These are phyloP conservation scores for Rubia balearica DNA, from an alignment of 305 asterid genomes.

Conservation along the genomic window DNA sequence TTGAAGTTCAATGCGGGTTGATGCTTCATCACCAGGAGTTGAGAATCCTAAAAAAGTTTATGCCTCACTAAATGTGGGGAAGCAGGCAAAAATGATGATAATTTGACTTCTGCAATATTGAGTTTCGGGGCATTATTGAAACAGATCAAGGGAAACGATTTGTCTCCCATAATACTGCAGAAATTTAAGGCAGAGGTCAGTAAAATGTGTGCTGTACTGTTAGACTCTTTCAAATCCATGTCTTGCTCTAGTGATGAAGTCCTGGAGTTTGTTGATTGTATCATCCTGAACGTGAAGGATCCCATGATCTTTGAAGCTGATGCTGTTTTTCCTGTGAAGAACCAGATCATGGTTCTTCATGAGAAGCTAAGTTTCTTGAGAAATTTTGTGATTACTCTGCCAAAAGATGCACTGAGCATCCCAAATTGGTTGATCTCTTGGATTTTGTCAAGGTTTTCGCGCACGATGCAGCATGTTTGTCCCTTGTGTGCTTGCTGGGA, in stretches of 20 bases:
- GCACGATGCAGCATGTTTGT: not conserved
- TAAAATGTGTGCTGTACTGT: not conserved
- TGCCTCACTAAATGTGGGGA: not conserved
- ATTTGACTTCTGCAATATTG: too few relatives aligned
- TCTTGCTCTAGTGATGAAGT: not conserved
- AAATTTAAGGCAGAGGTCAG: not conserved
- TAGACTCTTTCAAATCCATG: not conserved
- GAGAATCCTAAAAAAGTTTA: not conserved
- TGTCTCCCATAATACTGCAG: not conserved
- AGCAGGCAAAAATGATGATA: not conserved
- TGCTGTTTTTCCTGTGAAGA: not conserved
- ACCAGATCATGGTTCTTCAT: not conserved
- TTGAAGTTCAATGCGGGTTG: not conserved
- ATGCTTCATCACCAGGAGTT: not conserved
- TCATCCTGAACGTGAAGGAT: not conserved
- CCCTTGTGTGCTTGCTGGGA: not conserved
- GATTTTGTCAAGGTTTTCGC: not conserved
- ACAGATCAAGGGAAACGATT: not conserved
- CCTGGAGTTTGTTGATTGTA: not conserved
- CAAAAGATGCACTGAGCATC: not conserved
- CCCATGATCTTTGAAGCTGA: not conserved
- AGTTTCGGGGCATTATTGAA: too few relatives aligned
- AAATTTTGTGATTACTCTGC: not conserved
- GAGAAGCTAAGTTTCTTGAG: not conserved
- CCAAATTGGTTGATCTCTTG: not conserved